Evolutionary conservation across 2,329 filamentous ascomycete genomes (phyloP).

Genomic region (Colletotrichum sp.): DNA sequence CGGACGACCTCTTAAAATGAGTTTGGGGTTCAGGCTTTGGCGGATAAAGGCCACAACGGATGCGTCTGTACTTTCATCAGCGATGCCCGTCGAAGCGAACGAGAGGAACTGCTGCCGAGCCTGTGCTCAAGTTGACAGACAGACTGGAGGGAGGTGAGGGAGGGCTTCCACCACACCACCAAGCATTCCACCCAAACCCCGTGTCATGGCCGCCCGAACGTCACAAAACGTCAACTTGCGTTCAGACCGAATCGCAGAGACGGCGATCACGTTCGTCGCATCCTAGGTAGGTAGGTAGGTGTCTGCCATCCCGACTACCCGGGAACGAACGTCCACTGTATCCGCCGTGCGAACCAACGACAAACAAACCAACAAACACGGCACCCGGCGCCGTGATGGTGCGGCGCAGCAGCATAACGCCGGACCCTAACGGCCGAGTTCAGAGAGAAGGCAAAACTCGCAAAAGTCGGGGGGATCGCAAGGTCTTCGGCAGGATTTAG

Average conservation of each 20-base stretch:
- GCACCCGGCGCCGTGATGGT: background rate
- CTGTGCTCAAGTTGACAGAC: background rate
- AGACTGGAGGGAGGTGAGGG: background rate
- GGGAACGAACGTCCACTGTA: background rate
- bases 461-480: background rate
- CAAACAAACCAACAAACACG: background rate
- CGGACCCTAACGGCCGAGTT: background rate
- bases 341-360: background rate
- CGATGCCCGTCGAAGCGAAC: accelerated
- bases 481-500: conserved; percentile 4
- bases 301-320: background rate
- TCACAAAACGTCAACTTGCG: background rate
- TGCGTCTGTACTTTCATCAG: background rate
- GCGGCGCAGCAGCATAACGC: background rate
- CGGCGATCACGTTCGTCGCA: background rate
- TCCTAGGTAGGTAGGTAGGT: background rate
- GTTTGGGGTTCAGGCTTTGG: background rate
- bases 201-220: background rate
- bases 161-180: background rate
- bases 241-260: background rate
- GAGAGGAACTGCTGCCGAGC: background rate
- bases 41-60: accelerated
- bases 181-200: background rate
- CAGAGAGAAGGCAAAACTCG: background rate
- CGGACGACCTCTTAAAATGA: background rate